Conservation (phyloP, 495 filamentous ascomycete species). For the Articulospora tetracladia region DNA sequence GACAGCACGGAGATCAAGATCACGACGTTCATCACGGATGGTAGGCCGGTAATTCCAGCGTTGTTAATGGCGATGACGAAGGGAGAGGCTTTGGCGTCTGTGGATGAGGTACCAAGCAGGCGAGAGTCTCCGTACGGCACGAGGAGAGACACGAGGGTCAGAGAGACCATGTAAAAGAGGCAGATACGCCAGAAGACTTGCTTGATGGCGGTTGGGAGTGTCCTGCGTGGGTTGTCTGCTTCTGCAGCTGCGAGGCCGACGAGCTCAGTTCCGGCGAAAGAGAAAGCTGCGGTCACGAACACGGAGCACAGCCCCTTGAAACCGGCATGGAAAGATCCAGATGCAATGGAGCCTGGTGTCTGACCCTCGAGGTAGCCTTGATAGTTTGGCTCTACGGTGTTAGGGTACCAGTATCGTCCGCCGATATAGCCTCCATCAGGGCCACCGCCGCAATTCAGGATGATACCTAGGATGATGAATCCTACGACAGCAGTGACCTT, state of each 20-base stretch:
- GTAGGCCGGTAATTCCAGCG: slow-evolving; percentile 70
- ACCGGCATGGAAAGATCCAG: slow-evolving; percentile 80
- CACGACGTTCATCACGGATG: slow-evolving; percentile 85
- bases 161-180: slow-evolving; percentile 64
- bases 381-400: slow-evolving; percentile 43
- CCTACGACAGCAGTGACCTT: slow-evolving; percentile 54
- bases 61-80: slow-evolving; percentile 87
- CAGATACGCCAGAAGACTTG: slow-evolving; percentile 96
- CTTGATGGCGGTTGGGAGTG: slow-evolving; percentile 80
- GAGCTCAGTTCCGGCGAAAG: slow-evolving; percentile 88
- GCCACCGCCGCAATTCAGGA: slow-evolving; percentile 78
- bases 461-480: slow-evolving; percentile 75
- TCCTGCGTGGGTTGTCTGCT: slow-evolving; percentile 81
- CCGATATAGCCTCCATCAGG: slow-evolving; percentile 73
- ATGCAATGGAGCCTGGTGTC: slow-evolving; percentile 49
- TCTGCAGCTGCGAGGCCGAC: slow-evolving; percentile 89
- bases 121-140: slow-evolving; percentile 46
- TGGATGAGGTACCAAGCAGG: slow-evolving; percentile 50
- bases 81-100: slow-evolving; percentile 73
- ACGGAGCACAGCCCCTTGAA: slow-evolving; percentile 94
- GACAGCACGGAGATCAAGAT: slow-evolving; percentile 85
- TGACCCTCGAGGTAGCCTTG: slow-evolving; percentile 6
- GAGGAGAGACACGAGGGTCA: slow-evolving; percentile 58
- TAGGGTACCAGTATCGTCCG: slow-evolving; percentile 68
- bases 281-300: slow-evolving; percentile 89